These are phyloP conservation scores for Kalmanozyma brasiliensis DNA, from an alignment of 1,284 basidiomycete species.

Conservation along the genomic window DNA sequence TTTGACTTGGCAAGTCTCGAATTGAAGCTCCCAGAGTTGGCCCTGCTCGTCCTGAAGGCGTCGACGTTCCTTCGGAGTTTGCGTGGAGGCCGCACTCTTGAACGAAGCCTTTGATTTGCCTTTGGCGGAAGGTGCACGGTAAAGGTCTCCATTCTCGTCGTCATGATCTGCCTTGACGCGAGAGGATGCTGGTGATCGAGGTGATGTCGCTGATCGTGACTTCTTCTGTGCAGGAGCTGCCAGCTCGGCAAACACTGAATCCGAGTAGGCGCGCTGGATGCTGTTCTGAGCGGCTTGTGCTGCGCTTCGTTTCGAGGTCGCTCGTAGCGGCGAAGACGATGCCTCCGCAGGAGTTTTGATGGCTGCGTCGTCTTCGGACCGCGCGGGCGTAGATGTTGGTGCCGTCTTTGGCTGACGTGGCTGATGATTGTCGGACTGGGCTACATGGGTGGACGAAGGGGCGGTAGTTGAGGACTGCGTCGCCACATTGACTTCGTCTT, in stretches of 20 bases:
- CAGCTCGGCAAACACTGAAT: not conserved
- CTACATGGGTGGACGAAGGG: not conserved
- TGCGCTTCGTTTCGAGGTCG: constrained; percentile 26
- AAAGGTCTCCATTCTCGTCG: constrained; percentile 1
- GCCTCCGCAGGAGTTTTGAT: not conserved
- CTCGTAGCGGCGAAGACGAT: constrained; percentile 1
- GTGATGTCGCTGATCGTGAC: constrained; percentile 6
- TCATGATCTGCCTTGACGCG: not conserved
- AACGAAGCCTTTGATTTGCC: not conserved
- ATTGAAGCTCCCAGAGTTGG: constrained; percentile 29
- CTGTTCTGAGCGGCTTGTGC: constrained; percentile 25
- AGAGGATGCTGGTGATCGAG: not conserved
- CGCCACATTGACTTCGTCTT: not conserved
- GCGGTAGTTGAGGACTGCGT: not conserved
- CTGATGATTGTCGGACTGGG: not conserved
- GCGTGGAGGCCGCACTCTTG: constrained; percentile 3
- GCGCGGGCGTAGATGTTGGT: not conserved
- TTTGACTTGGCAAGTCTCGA: not conserved
- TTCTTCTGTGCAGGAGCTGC: constrained; percentile 11
- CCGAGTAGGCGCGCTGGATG: constrained; percentile 27
- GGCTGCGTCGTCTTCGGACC: not conserved
- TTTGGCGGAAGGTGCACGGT: constrained; percentile 3
- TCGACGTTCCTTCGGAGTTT: not conserved
- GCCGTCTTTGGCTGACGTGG: not conserved
- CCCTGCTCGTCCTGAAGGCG: constrained; percentile 18